These are phyloP conservation scores for Thyridium curvatum DNA, from an alignment of 2,329 filamentous ascomycete genomes.

Conservation along the genomic window DNA sequence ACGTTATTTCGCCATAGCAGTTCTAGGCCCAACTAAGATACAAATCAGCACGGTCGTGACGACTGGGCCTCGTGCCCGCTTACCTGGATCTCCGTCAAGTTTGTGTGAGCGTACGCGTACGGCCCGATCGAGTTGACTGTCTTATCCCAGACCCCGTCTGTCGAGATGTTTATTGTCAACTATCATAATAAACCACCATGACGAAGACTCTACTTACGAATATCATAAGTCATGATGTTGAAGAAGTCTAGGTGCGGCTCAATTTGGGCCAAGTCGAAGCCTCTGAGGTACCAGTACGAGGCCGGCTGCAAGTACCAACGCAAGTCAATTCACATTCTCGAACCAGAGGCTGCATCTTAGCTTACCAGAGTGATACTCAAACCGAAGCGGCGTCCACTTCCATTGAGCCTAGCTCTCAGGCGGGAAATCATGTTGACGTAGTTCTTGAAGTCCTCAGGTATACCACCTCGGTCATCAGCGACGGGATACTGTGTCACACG, in stretches of 20 bases:
- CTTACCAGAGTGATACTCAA: too few relatives aligned
- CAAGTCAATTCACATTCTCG: too few relatives aligned
- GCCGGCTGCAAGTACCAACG: too few relatives aligned
- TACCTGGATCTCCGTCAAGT: conserved; percentile 30
- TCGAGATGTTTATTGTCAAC: too few relatives aligned
- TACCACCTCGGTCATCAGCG: conserved; percentile 11
- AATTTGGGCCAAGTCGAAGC: conserved; percentile 13
- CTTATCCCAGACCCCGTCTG: conserved; percentile 28
- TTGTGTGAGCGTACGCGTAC: conserved; percentile 27
- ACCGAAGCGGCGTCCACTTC: too few relatives aligned
- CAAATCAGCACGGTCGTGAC: too few relatives aligned
- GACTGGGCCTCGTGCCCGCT: too few relatives aligned
- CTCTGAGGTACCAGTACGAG: conserved; percentile 11
- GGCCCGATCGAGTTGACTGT: conserved; percentile 14
- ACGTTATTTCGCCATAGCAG: conserved; percentile 41
- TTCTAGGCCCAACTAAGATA: conserved; percentile 28
- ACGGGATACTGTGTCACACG: conserved; percentile 12
- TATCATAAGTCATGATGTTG: conserved; percentile 10
- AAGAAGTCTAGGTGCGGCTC: conserved; percentile 8
- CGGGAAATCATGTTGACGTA: conserved; percentile 1
- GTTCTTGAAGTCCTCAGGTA: conserved; percentile 8
- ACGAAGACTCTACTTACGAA: too few relatives aligned
- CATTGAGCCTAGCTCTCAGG: too few relatives aligned
- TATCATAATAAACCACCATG: too few relatives aligned
- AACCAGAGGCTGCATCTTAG: too few relatives aligned